These are phyloP conservation scores for Daldinia vernicosa DNA, from an alignment of 495 filamentous ascomycete genomes.

Conservation along the genomic window DNA sequence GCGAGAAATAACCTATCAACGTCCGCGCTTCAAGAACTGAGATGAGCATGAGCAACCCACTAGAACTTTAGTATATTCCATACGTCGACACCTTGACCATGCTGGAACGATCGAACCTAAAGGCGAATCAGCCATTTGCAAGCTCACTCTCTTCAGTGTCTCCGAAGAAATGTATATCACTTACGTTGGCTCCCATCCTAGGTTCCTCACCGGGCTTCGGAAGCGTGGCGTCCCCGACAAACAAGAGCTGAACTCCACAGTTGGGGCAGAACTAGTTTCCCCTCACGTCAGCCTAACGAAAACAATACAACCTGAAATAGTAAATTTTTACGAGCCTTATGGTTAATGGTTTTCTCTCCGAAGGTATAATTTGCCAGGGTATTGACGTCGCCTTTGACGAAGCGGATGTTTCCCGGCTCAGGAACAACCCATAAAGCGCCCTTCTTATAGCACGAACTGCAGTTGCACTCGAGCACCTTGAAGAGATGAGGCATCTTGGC, in stretches of 20 bases:
- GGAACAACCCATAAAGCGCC: constrained; percentile 52
- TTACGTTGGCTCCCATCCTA: constrained; percentile 40
- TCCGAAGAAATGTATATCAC: constrained; percentile 2
- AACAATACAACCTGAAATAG: neutral
- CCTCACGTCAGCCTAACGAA: constrained; percentile 19
- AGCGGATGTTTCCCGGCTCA: constrained; percentile 40
- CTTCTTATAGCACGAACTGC: constrained; percentile 62
- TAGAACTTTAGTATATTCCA: constrained; percentile 43
- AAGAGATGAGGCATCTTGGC: constrained; percentile 55
- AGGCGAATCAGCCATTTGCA: constrained; percentile 16
- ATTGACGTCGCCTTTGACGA: constrained; percentile 53
- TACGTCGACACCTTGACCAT: constrained; percentile 51
- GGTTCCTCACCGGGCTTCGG: constrained; percentile 39
- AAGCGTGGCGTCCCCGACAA: constrained; percentile 16
- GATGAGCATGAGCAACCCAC: constrained; percentile 37
- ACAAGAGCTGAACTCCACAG: constrained; percentile 51
- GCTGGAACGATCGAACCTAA: constrained; percentile 42
- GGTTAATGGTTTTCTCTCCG: constrained; percentile 39
- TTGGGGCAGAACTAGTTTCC: constrained; percentile 53
- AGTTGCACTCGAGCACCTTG: constrained; percentile 55
- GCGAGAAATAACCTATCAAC: constrained; percentile 4
- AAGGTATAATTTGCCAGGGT: constrained; percentile 52
- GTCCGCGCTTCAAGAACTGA: neutral
- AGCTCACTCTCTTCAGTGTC: neutral
- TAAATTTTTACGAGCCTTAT: constrained; percentile 45